phyloP scores from a whole-genome alignment of 169 alveolate genomes.

The Plasmodium fragile region DNA sequence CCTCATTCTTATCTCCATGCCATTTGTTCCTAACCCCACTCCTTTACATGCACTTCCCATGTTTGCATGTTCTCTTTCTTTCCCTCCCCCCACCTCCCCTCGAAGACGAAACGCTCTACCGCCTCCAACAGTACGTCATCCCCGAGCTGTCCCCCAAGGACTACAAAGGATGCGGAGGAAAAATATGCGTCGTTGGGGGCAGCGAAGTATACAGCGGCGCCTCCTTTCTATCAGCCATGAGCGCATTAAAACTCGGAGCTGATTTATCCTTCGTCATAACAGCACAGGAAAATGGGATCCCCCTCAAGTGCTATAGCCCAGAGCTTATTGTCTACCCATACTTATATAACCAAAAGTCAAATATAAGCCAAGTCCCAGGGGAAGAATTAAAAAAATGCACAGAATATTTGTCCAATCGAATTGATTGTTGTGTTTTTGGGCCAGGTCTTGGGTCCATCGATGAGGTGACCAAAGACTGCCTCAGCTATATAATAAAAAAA shows the following conservation, averaged over 20 bases:
- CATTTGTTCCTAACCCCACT: background rate
- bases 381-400: constrained; percentile 62
- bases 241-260: constrained; percentile 92
- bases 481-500: constrained; percentile 3
- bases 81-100: background rate
- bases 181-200: constrained; percentile 93
- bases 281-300: constrained; percentile 90
- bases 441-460: constrained; percentile 94
- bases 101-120: constrained; percentile 32
- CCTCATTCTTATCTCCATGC: background rate
- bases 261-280: constrained; percentile 93
- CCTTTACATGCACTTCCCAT: background rate
- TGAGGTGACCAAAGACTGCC: constrained; percentile 43
- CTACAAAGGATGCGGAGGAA: constrained; percentile 59
- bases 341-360: constrained; percentile 63
- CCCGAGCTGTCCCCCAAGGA: constrained; percentile 19
- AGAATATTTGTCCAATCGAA: constrained; percentile 81
- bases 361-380: constrained; percentile 14
- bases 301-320: constrained; percentile 94
- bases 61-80: background rate
- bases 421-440: constrained; percentile 90
- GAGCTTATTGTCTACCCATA: constrained; percentile 94
- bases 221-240: constrained; percentile 92
- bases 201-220: constrained; percentile 94
- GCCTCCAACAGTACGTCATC: background rate